These are phyloP conservation scores for Neurospora pannonica DNA, from an alignment of 495 filamentous ascomycete species.

Conservation along the genomic window DNA sequence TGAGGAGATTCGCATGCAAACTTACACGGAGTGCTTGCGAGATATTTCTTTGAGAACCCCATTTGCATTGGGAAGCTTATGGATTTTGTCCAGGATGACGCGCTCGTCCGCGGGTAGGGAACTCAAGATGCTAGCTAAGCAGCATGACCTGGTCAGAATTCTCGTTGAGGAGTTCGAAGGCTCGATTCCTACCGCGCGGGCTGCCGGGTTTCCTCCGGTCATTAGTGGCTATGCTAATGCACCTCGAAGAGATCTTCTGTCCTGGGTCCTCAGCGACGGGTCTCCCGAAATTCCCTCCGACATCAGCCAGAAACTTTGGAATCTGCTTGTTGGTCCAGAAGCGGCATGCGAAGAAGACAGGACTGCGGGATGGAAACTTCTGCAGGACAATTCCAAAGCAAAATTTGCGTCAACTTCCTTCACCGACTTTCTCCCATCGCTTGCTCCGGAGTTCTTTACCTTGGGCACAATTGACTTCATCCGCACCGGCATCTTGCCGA, in stretches of 20 bases:
- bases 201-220: slow-evolving; percentile 27
- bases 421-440: slow-evolving; percentile 50
- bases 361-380: slow-evolving; percentile 18
- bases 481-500: slow-evolving; percentile 29
- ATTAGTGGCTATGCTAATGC: slow-evolving; percentile 26
- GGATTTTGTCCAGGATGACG: slow-evolving; percentile 53
- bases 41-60: slow-evolving; percentile 37
- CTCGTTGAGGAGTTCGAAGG: slow-evolving; percentile 42
- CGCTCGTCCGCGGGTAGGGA: slow-evolving; percentile 24
- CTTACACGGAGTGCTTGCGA: slow-evolving; percentile 34
- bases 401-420: slow-evolving; percentile 59
- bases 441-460: slow-evolving; percentile 59
- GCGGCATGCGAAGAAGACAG: slow-evolving; percentile 47
- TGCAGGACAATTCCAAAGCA: slow-evolving; percentile 58
- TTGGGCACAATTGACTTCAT: slow-evolving; percentile 59
- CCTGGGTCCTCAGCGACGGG: slow-evolving; percentile 45
- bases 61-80: slow-evolving; percentile 55
- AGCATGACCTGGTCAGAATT: slow-evolving; percentile 36
- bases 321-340: slow-evolving; percentile 52
- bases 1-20: slow-evolving; percentile 26
- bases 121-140: slow-evolving; percentile 27
- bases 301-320: slow-evolving; percentile 56
- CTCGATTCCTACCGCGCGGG: slow-evolving; percentile 23
- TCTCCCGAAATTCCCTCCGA: slow-evolving; percentile 52
- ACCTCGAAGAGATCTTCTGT: slow-evolving; percentile 52